A percentile compares a stretch with the other conserved stretches of the same genome.
Evolutionary conservation across 257 asterid genomes (phyloP).

Genomic region (Echites panduratus): DNA sequence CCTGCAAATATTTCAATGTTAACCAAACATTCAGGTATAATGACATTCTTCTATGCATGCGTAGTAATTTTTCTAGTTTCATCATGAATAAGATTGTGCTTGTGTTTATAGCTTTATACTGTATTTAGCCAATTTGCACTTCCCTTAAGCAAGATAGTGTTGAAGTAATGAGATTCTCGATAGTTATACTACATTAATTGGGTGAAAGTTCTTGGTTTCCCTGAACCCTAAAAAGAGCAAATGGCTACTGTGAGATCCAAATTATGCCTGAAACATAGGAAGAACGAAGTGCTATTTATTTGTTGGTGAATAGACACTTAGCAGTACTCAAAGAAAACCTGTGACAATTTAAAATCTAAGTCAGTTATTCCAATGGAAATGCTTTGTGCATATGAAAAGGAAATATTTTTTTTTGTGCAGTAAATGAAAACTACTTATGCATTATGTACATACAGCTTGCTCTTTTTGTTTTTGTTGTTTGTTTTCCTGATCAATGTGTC

Average conservation of each 20-base stretch:
- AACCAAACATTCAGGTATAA: background rate
- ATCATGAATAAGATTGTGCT: background rate
- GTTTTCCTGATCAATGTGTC: background rate
- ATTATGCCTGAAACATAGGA: background rate
- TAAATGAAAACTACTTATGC: background rate
- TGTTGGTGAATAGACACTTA: background rate
- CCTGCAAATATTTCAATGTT: conserved; percentile 28
- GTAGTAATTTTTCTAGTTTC: background rate
- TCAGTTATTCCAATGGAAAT: no score
- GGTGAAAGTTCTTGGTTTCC: background rate
- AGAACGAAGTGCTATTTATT: no score
- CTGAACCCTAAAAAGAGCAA: background rate
- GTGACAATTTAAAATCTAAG: background rate
- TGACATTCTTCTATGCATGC: background rate
- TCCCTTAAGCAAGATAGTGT: background rate
- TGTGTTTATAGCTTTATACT: no score
- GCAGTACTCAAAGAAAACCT: background rate
- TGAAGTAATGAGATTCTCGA: background rate
- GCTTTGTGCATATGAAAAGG: no score
- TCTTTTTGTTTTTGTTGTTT: no score
- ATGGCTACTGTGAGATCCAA: background rate
- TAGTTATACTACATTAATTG: background rate
- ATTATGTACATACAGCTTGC: background rate
- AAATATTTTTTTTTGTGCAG: background rate
- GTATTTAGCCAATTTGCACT: background rate